These are phyloP conservation scores for Eremothecium sinecaudum DNA, from an alignment of 1,139 yeast genomes.

Conservation along the genomic window DNA sequence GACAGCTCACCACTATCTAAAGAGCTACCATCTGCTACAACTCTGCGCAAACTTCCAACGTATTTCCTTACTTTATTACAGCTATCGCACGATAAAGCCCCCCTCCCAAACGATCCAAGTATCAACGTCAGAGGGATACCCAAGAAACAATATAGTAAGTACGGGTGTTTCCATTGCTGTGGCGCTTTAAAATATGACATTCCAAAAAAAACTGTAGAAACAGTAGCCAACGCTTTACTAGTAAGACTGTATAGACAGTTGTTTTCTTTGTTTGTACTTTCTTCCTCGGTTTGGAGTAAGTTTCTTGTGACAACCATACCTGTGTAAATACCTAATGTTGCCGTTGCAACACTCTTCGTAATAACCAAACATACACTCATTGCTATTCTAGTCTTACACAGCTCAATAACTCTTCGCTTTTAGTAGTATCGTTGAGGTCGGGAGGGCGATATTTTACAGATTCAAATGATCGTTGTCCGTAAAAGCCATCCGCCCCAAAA, in stretches of 20 bases:
- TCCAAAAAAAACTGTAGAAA: slow-evolving; percentile 9
- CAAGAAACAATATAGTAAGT: slow-evolving; percentile 10
- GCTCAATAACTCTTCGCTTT: too few species aligned
- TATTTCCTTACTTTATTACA: too few species aligned
- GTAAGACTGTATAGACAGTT: slow-evolving; percentile 4
- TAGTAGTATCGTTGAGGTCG: too few species aligned
- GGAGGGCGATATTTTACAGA: too few species aligned
- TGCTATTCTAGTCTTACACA: too few species aligned
- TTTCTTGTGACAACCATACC: slow-evolving; percentile 7
- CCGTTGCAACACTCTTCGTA: slow-evolving; percentile 12
- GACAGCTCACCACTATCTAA: too few species aligned
- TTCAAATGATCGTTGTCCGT: too few species aligned
- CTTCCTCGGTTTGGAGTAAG: slow-evolving; percentile 2
- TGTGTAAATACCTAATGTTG: slow-evolving; percentile 10
- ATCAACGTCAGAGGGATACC: slow-evolving; percentile 8
- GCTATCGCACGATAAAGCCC: too few species aligned
- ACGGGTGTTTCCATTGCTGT: slow-evolving; percentile 11
- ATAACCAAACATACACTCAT: slow-evolving; percentile 11
- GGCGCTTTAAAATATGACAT: slow-evolving; percentile 13
- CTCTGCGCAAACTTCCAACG: too few species aligned
- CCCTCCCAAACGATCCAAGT: slow-evolving; percentile 2
- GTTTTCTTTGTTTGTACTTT: not conserved
- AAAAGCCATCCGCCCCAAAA: too few species aligned
- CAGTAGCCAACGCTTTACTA: slow-evolving; percentile 8
- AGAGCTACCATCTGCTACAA: too few species aligned